Percentiles rank a stretch among this genome's conserved stretches.
phyloP scores from a whole-genome alignment of 2,329 filamentous ascomycete species.

The Hymenoscyphus infarciens region DNA sequence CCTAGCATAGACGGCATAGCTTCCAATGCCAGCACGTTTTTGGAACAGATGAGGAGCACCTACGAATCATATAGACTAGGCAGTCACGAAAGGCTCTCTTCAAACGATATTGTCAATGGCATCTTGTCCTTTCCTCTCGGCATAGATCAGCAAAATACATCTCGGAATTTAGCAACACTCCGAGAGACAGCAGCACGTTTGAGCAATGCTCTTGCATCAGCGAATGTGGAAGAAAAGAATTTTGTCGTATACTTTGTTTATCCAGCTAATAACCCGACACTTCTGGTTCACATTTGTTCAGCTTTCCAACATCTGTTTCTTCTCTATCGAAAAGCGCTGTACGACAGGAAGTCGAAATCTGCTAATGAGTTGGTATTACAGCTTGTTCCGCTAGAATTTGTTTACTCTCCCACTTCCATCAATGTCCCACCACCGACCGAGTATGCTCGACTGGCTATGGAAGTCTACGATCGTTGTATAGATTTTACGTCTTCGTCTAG shows the following conservation, averaged over 20 bases:
- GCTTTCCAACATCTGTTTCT: conserved; percentile 72
- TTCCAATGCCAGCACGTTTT: conserved; percentile 59
- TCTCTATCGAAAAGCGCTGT: conserved; percentile 51
- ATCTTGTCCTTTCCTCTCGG: conserved; percentile 31
- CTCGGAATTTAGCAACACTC: conserved; percentile 26
- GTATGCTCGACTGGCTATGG: conserved; percentile 62
- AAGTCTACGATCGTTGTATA: conserved; percentile 74
- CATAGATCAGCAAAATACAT: conserved; percentile 38
- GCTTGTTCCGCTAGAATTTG: conserved; percentile 64
- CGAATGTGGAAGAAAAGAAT: conserved; percentile 45
- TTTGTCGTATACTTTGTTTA: conserved; percentile 77
- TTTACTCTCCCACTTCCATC: conserved; percentile 61
- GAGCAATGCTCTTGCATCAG: conserved; percentile 32
- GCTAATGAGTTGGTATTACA: conserved; percentile 72
- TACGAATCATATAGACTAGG: conserved; percentile 76
- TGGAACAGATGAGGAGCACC: conserved; percentile 63
- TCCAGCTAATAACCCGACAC: conserved; percentile 56
- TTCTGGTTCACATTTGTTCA: conserved; percentile 67
- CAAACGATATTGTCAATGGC: conserved; percentile 37
- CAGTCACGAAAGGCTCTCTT: conserved; percentile 47
- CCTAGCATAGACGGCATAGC: conserved; percentile 61
- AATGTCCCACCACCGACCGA: conserved; percentile 59
- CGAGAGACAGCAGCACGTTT: conserved; percentile 32
- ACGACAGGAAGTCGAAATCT: conserved; percentile 45
- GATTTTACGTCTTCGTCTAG: conserved; percentile 54